Base-by-base conservation (phyloP, 2,329 filamentous ascomycete species). In the Fusarium caatingaense region DNA sequence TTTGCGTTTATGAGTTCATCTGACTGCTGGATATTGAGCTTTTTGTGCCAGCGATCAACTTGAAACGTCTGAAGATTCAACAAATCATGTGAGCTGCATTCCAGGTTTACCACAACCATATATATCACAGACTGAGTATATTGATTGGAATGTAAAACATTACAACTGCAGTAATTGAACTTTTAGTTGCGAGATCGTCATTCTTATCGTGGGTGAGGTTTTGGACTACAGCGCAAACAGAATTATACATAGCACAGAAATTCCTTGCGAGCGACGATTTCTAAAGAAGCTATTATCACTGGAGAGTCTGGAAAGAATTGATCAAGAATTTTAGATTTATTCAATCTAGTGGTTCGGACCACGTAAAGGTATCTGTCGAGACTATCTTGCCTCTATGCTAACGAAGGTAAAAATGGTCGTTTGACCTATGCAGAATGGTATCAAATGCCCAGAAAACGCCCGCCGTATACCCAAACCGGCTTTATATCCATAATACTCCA, bases 401-500 rank as follows among this genome's bases (percentile, higher is more conserved):
- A 72, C 50, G 53, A 64, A 68, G 58, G 65, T 63, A 68, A 47
- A 74, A 65, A 54, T 60, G 68, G 28, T 67, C 56, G 32, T 68
- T 34, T 46, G 50, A 67, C 59, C 27, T 60, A 62, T 69, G 56
- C 71, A 72, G 72, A 72, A 74, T 75, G 72, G 73, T 75, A 75
- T 75, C 73, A 74, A 68, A 72, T 70, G 64, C 58, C 47, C 62
- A 64, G 21, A 54, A 20, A 71, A 74, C 72, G 70, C 73, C 72
- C 72, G 40, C 63, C 56, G 40, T 68, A 34, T 68, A 61, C 50
- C 63, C 60, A 66, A 49, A 47, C 55, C 37, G 27, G 53, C 56
- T 60, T 46, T 57, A 50, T 56, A 64, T 46, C 60, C 56, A 63
- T 54, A 28, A 55, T 41, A 75, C 73, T 69, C 72, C 73, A 54